Conservation (phyloP, 306 rosid species). For the Acacia confusa region DNA sequence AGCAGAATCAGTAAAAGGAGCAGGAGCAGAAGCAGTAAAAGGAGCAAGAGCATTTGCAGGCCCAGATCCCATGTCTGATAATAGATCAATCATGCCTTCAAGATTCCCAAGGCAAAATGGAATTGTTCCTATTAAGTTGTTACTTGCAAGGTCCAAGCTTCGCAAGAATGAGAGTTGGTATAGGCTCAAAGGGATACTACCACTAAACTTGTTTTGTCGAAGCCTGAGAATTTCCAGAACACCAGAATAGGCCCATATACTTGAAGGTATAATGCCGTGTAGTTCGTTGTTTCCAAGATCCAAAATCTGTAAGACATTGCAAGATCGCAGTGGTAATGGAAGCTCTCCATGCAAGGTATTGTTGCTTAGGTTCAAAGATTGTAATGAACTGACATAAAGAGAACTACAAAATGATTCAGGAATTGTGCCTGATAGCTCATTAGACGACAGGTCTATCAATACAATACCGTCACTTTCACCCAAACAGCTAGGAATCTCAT, state of each 20-base stretch:
- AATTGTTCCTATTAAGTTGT: neutral
- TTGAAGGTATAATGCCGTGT: neutral
- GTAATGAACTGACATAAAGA: neutral
- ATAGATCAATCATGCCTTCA: neutral
- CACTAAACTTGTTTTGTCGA: neutral
- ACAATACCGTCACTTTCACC: fast-evolving
- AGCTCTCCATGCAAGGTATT: neutral
- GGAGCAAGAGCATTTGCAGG: too few relatives aligned
- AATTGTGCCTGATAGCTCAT: neutral
- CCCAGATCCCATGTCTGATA: neutral
- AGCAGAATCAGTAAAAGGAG: too few relatives aligned
- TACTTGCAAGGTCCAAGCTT: neutral
- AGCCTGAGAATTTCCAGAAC: neutral
- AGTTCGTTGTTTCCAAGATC: neutral
- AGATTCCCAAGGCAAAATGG: neutral
- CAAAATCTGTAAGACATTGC: neutral
- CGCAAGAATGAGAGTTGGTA: neutral
- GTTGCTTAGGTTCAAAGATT: neutral
- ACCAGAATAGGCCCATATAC: neutral
- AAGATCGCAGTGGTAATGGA: neutral
- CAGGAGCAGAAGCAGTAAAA: too few relatives aligned
- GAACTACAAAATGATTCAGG: neutral
- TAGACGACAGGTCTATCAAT: neutral
- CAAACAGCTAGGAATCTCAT: neutral
- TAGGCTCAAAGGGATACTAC: neutral